Conservation (phyloP, 192 early-diverging fungal genomes). For the Coemansia sp. region DNA sequence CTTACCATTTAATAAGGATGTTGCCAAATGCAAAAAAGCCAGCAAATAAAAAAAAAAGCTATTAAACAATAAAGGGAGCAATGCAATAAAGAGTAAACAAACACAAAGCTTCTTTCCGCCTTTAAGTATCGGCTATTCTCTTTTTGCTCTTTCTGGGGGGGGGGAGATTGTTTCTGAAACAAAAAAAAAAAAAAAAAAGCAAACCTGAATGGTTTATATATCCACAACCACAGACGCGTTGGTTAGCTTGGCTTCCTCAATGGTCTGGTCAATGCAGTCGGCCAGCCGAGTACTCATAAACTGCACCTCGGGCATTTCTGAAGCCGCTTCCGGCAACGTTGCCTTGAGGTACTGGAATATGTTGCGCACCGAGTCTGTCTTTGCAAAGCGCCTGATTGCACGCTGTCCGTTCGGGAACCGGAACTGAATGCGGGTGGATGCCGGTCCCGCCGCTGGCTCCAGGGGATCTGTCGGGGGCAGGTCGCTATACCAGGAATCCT, state of each 20-base stretch:
- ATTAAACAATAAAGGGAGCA: constrained; percentile 10
- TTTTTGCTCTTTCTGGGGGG: constrained; percentile 5
- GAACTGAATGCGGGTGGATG: constrained; percentile 77
- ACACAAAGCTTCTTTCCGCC: not conserved
- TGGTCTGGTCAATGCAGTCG: constrained; percentile 63
- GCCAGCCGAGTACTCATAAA: constrained; percentile 68
- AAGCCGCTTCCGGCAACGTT: constrained; percentile 60
- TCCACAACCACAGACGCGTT: constrained; percentile 59
- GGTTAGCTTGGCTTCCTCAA: constrained; percentile 68
- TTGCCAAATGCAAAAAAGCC: no score
- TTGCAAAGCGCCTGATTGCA: constrained; percentile 72
- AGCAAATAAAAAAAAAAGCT: constrained; percentile 2
- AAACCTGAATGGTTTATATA: constrained; percentile 6
- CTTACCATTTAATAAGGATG: constrained; percentile 12
- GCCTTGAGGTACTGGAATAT: constrained; percentile 87
- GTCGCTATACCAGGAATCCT: constrained; percentile 35
- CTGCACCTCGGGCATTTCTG: constrained; percentile 61
- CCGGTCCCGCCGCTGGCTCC: constrained; percentile 53
- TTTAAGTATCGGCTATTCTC: not conserved
- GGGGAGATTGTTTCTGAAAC: not conserved
- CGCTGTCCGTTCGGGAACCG: constrained; percentile 78
- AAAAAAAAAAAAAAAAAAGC: constrained; percentile 10
- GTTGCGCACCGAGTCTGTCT: constrained; percentile 65
- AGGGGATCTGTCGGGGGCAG: constrained; percentile 21
- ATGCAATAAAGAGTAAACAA: constrained; percentile 1